Evolutionary conservation across 768 basidiomycete species (phyloP).

Genomic region (Piloderma croceum): DNA sequence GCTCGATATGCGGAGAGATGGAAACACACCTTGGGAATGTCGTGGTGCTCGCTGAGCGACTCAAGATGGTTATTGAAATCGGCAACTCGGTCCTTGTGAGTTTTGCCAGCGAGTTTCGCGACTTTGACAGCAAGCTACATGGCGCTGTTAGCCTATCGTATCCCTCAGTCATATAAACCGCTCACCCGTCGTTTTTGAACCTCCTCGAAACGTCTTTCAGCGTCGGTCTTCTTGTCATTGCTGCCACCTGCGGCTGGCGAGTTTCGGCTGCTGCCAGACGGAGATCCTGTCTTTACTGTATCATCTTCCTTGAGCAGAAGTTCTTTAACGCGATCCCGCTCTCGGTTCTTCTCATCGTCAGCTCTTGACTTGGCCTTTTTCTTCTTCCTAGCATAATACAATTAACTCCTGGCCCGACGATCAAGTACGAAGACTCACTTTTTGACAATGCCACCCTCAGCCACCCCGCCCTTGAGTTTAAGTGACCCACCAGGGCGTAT

Average conservation of each 20-base stretch:
- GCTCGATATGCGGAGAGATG: constrained; percentile 10
- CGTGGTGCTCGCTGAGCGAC: constrained; percentile 86
- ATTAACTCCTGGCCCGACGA: constrained; percentile 4
- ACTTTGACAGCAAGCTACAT: constrained; percentile 76
- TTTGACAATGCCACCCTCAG: constrained; percentile 75
- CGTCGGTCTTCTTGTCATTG: constrained; percentile 68
- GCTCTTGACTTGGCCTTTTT: constrained; percentile 55
- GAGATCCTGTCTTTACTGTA: constrained; percentile 34
- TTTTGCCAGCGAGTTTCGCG: constrained; percentile 71
- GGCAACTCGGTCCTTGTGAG: constrained; percentile 89
- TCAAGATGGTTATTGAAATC: constrained; percentile 88
- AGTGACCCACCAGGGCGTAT: constrained; percentile 82
- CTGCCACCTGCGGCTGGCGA: constrained; percentile 53
- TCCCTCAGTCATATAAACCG: no score
- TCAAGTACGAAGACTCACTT: constrained; percentile 52
- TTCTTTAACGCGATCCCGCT: constrained; percentile 48
- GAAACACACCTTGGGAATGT: constrained; percentile 76
- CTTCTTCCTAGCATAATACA: constrained; percentile 74
- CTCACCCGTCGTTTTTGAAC: constrained; percentile 76
- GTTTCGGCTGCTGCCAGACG: constrained; percentile 52
- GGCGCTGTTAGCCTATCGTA: no score
- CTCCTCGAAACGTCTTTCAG: constrained; percentile 84
- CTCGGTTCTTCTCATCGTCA: constrained; percentile 38
- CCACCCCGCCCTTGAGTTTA: constrained; percentile 81
- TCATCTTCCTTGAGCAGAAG: constrained; percentile 45